These are phyloP conservation scores for Annona squamosa DNA, from an alignment of 164 flowering plant species.

Conservation along the genomic window DNA sequence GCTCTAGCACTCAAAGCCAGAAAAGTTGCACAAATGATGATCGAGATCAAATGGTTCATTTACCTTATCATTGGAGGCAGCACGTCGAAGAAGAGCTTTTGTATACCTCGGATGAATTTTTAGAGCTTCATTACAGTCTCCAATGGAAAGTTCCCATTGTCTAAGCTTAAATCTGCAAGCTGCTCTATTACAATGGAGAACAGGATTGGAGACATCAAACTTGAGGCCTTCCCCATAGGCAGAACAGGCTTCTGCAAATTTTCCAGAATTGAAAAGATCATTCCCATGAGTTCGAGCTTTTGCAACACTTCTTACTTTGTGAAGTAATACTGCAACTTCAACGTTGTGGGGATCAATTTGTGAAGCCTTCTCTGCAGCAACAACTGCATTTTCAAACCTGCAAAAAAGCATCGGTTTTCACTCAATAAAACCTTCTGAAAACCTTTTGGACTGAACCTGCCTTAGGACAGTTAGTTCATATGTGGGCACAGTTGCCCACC, in stretches of 20 bases:
- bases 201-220: constrained; percentile 62
- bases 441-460: too few species aligned
- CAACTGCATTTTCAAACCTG: constrained; percentile 87
- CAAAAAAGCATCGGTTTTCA: constrained; percentile 38
- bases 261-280: constrained; percentile 73
- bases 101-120: constrained; percentile 66
- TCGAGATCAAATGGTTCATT: background rate
- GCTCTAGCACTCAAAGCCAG: background rate
- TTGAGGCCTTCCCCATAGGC: constrained; percentile 86
- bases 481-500: too few species aligned
- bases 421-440: constrained; percentile 15
- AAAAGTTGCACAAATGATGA: background rate
- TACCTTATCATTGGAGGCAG: constrained; percentile 74
- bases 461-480: too few species aligned
- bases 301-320: constrained; percentile 52
- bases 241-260: constrained; percentile 65
- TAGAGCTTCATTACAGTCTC: constrained; percentile 80
- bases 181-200: constrained; percentile 83
- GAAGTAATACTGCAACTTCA: constrained; percentile 48
- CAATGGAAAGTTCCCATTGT: constrained; percentile 61
- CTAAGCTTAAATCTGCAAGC: constrained; percentile 87
- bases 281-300: constrained; percentile 79
- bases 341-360: constrained; percentile 50
- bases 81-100: constrained; percentile 82
- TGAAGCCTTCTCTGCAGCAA: constrained; percentile 60